These are phyloP conservation scores for Avena atlantica DNA, from an alignment of 176 grass and related monocot genomes.

Conservation along the genomic window DNA sequence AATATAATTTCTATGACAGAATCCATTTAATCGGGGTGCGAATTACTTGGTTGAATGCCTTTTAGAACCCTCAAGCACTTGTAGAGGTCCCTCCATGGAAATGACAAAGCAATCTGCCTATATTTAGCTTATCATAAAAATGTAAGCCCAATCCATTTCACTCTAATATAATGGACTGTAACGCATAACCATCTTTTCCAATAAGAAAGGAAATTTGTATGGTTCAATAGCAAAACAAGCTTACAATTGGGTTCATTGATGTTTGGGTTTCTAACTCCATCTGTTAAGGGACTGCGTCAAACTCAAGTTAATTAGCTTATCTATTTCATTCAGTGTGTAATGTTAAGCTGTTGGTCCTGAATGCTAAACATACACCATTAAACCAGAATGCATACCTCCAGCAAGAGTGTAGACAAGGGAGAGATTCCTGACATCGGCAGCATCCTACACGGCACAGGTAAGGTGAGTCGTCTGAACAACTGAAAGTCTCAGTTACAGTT, in stretches of 20 bases:
- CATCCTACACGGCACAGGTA: slow-evolving; percentile 57
- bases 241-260: neutral
- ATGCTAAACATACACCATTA: neutral
- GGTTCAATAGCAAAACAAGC: neutral
- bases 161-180: neutral
- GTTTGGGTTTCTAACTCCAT: neutral
- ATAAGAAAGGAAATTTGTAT: neutral
- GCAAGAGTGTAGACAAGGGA: slow-evolving; percentile 90
- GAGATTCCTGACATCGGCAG: slow-evolving; percentile 81
- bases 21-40: neutral
- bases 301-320: neutral
- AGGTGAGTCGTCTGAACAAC: neutral
- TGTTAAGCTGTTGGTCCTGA: neutral
- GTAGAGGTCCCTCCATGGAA: slow-evolving; percentile 14
- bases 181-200: neutral
- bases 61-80: neutral
- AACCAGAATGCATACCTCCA: slow-evolving; percentile 54
- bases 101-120: neutral
- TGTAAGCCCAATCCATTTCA: neutral
- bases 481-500: neutral
- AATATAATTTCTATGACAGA: neutral
- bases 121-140: neutral
- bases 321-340: neutral
- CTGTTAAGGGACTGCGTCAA: neutral
- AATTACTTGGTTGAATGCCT: neutral